Evolutionary conservation across 148 eudicot species (phyloP), one percentile per base, ranked within the genome.

Genomic region (Dianthus caryophyllus): DNA sequence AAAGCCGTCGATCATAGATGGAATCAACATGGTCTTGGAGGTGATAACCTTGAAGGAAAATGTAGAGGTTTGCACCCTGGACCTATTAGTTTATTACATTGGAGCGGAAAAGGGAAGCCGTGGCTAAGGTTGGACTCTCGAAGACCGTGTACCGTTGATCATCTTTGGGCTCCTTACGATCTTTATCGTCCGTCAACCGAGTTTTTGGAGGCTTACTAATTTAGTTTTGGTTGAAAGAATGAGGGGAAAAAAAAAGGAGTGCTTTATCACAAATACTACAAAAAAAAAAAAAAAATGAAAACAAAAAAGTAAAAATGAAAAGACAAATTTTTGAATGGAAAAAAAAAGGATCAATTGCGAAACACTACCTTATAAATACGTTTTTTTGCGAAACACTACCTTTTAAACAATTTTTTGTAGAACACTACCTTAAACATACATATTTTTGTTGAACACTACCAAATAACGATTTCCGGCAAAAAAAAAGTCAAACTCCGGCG

Each of bases 21-120:
- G 74, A 69, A 68, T 30, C 71, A 68, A 52, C 71, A 68, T 54
- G 71, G 73, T 2, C 66, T 70, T n/a, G 73, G 74, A 10, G 74
- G 74, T 17, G 74, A 71, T 46, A 71, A 71, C 38, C 41, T 71
- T 29, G 31, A 46, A 41, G 74, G 74, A 0, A 62, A 55, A 36
- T 71, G 74, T 31, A 49, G 74, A 48, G 68, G 55, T 11, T 18
- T 71, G 6, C 74, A 71, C 44, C 61, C 74, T 20, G 74, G 74
- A 0, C 68, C 74, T 6, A 65, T 71, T 6, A 71, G 74, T 26
- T 22, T 71, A 21, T 53, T 71, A 11, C 74, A 71, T 41, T 71
- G 74, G 74, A 60, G 67, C 10, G 74, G 74, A 0, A 60, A 63
- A 17, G 74, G 74, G 5, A 71, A 71, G 67, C 74, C 74, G n/a